These are phyloP conservation scores for Talaromyces islandicus DNA, from an alignment of 2,329 filamentous ascomycete species.

Conservation along the genomic window DNA sequence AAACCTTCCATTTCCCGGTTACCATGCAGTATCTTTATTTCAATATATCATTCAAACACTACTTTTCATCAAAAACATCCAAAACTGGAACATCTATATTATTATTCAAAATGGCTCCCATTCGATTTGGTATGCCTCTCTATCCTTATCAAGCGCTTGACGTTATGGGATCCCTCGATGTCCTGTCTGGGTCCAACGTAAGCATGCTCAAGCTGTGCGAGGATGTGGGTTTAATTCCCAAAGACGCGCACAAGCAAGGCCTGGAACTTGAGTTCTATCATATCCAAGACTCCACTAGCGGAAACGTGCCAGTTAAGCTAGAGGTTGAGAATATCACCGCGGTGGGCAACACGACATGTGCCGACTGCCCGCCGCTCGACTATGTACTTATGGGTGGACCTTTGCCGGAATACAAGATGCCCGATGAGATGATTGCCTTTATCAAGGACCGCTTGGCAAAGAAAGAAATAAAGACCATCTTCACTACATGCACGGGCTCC, in stretches of 20 bases:
- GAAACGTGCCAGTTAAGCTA: background rate
- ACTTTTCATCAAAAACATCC: background rate
- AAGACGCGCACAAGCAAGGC: background rate
- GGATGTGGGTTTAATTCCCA: background rate
- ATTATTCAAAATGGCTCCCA: constrained; percentile 5
- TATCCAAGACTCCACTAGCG: background rate
- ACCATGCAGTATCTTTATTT: background rate
- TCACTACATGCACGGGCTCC: constrained; percentile 9
- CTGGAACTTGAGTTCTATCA: constrained; percentile 7
- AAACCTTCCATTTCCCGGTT: background rate
- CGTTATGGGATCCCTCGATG: constrained; percentile 7
- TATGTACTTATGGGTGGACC: constrained; percentile 6
- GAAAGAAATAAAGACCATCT: constrained; percentile 9
- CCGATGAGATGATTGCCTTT: constrained; percentile 2
- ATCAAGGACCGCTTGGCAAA: constrained; percentile 2
- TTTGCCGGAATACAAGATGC: constrained; percentile 1
- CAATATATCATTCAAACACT: background rate
- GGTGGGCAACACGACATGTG: background rate
- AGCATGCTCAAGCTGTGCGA: background rate
- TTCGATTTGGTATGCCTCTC: constrained; percentile 8
- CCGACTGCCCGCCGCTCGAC: constrained; percentile 6
- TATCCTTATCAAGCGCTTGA: constrained; percentile 8
- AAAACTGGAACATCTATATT: background rate
- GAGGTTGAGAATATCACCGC: constrained; percentile 5
- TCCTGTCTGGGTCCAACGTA: background rate